Evolutionary conservation across 352 stramenopile species (phyloP).

Genomic region (Globisporangium acanthophoron): DNA sequence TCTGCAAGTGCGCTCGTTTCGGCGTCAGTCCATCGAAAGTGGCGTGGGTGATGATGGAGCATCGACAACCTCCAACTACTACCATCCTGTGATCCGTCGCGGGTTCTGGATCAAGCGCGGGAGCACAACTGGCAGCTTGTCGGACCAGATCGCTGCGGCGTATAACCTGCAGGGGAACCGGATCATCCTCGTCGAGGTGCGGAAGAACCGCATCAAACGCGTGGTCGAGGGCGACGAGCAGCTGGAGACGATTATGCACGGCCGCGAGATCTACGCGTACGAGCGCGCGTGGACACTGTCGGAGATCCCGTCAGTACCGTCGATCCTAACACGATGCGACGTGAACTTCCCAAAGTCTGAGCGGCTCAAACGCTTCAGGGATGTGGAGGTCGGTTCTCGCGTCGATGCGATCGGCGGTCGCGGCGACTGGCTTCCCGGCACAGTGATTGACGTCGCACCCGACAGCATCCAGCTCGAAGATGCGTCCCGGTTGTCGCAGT

Average conservation of each 20-base stretch:
- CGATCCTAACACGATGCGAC: constrained; percentile 13
- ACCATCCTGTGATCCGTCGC: constrained; percentile 14
- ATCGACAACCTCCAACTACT: not conserved
- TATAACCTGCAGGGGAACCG: constrained; percentile 35
- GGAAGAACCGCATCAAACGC: constrained; percentile 64
- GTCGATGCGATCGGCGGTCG: constrained; percentile 48
- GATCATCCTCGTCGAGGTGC: constrained; percentile 66
- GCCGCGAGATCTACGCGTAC: constrained; percentile 45
- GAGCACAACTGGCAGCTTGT: constrained; percentile 36
- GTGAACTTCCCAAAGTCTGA: constrained; percentile 7
- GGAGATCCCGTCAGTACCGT: constrained; percentile 45
- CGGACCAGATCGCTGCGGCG: constrained; percentile 35
- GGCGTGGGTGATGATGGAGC: not conserved
- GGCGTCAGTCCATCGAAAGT: not conserved
- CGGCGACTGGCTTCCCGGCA: constrained; percentile 58
- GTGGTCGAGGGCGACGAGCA: constrained; percentile 59
- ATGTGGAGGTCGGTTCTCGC: constrained; percentile 49
- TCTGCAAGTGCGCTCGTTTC: constrained; percentile 39
- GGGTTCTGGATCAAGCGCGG: constrained; percentile 59
- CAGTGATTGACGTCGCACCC: constrained; percentile 37
- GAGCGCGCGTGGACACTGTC: constrained; percentile 63
- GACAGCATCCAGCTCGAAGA: not conserved
- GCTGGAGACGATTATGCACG: constrained; percentile 39
- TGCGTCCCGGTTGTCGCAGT: not conserved
- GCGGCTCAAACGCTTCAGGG: constrained; percentile 23